These are phyloP conservation scores for Ganoderma lingzhi DNA, from an alignment of 1,284 basidiomycete species.

Conservation along the genomic window DNA sequence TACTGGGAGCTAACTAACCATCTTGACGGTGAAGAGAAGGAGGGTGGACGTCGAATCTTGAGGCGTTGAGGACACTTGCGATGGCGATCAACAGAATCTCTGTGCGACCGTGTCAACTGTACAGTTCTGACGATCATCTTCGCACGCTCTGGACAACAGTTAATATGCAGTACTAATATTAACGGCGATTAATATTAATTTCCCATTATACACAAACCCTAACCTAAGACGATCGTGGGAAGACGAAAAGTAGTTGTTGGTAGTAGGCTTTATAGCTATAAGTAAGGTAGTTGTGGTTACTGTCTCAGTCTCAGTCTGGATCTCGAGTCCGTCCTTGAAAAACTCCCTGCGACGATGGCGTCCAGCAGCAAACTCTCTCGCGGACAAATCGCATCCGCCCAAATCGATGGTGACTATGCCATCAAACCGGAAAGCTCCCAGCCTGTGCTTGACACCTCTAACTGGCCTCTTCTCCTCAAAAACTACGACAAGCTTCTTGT, in stretches of 20 bases:
- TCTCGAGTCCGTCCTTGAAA: constrained; percentile 22
- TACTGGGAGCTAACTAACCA: constrained; percentile 79
- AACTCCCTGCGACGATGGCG: constrained; percentile 49
- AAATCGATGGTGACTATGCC: constrained; percentile 79
- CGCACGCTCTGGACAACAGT: constrained; percentile 18
- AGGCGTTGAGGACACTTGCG: constrained; percentile 30
- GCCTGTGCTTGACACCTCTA: constrained; percentile 90
- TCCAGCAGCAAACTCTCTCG: constrained; percentile 58
- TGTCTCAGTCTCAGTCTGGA: constrained; percentile 2
- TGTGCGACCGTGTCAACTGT: constrained; percentile 35
- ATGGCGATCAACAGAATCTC: constrained; percentile 15
- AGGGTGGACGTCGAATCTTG: constrained; percentile 37
- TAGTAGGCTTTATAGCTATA: too few relatives aligned
- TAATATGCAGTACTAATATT: too few relatives aligned
- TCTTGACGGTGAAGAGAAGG: constrained; percentile 48
- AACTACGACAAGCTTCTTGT: constrained; percentile 98
- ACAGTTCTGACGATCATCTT: constrained; percentile 37
- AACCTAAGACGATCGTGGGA: constrained; percentile 29
- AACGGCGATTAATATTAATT: too few relatives aligned
- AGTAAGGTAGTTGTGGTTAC: too few relatives aligned
- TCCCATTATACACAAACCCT: not conserved
- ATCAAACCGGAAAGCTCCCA: constrained; percentile 83
- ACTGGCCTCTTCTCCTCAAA: constrained; percentile 98
- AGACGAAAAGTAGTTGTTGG: constrained; percentile 13
- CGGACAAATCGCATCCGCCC: constrained; percentile 75